Evolutionary conservation across 306 rosid species (phyloP), one percentile per base, ranked within the genome.

Genomic region (Cajanus cajan): DNA sequence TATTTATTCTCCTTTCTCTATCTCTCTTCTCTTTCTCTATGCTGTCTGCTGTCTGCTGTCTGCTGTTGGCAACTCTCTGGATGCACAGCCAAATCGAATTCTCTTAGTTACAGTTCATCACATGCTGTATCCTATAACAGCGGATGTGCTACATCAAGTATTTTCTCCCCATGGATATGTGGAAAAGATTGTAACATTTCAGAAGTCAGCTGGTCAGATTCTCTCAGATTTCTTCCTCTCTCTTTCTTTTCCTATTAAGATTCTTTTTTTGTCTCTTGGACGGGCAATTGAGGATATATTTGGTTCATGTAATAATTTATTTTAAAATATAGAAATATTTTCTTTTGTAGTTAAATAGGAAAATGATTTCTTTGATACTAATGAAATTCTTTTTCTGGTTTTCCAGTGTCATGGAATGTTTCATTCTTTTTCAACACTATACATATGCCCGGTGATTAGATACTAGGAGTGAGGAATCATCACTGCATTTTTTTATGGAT

Each of bases 151-250:
- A 88, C 94, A 90, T 76, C 99, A 96, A 93, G 99, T 96, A 69
- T 93, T 96, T 89, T 90, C 87, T 72, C 98, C 99, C 82, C 97
- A 96, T 81, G 99, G 99, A 84, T 93, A 80, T 90, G 98, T 96
- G 82, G 98, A 96, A 90, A 96, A 96, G 96, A 89, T 96, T 80
- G 99, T 96, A 80, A 96, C 98, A 7, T 96, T 96, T 85, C 98
- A 96, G 98, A 96, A 93, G 97, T 93, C 99, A 81, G 99, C 98
- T 87, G 99, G 99, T 96, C 93, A 93, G 98, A 92, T 85, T 88
- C 90, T 84, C 84, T 84, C 83, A 85, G 92, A 87, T 86, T 89
- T 92, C 91, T 88, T 74, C 83, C 83, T 87, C 80, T 69, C 79
- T 82, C 81, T 84, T 84, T 87, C 85, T 87, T 69, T 83, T 85